These are phyloP conservation scores for Saccharomycopsis crataegensis DNA, from an alignment of 1,139 yeast species.

Conservation along the genomic window DNA sequence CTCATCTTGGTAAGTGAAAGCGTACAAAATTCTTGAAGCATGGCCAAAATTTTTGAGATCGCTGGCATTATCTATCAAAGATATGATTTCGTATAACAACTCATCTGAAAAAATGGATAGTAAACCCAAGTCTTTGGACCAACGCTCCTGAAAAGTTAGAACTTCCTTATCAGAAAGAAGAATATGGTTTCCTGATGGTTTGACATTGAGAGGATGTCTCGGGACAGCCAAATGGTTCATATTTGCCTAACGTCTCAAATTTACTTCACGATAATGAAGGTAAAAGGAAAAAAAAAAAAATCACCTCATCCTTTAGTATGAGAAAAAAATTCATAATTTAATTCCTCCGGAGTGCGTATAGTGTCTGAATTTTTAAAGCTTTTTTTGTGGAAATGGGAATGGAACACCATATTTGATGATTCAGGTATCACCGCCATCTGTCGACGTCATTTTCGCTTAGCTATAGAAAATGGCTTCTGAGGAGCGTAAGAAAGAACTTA, in stretches of 20 bases:
- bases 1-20: slow-evolving; percentile 67
- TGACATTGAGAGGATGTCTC: slow-evolving; percentile 66
- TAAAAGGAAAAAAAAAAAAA: background rate
- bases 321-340: too few relatives aligned
- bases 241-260: background rate
- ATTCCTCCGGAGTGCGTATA: too few relatives aligned
- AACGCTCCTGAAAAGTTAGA: slow-evolving; percentile 25
- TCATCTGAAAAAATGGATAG: slow-evolving; percentile 54
- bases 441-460: too few relatives aligned
- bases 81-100: slow-evolving; percentile 39
- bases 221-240: slow-evolving; percentile 20
- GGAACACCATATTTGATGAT: too few relatives aligned
- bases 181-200: slow-evolving; percentile 61
- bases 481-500: slow-evolving; percentile 23
- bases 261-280: background rate
- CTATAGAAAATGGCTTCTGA: slow-evolving; percentile 2
- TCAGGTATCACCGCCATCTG: too few relatives aligned
- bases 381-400: too few relatives aligned
- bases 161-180: slow-evolving; percentile 23
- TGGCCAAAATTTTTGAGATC: slow-evolving; percentile 47
- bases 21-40: slow-evolving; percentile 62
- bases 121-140: slow-evolving; percentile 43
- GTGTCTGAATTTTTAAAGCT: too few relatives aligned
- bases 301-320: background rate
- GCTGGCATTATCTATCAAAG: slow-evolving; percentile 36